Conservation (phyloP, 1,284 basidiomycete genomes). For the Naganishia sp. region DNA sequence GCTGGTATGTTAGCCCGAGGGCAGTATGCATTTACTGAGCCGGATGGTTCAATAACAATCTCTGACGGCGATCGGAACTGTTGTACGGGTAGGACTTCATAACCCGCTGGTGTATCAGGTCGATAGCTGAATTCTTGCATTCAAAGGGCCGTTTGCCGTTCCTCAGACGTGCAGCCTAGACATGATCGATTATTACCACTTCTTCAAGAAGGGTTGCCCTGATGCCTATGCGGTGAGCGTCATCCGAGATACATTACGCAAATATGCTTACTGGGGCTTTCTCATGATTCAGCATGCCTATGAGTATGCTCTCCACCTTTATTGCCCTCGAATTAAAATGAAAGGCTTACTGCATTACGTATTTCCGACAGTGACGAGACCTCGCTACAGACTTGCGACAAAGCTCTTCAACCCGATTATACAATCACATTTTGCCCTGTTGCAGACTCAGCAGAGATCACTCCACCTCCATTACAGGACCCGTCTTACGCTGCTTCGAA, state of each 20-base stretch:
- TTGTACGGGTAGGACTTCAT: constrained; percentile 5
- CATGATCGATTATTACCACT: constrained; percentile 42
- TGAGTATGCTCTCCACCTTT: neutral
- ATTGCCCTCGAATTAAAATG: neutral
- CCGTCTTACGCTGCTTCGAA: neutral
- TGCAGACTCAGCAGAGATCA: neutral
- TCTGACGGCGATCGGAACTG: constrained; percentile 9
- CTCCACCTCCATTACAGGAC: neutral
- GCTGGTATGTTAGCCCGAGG: neutral
- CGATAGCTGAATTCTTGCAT: neutral
- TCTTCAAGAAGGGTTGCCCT: constrained; percentile 43
- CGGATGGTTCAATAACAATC: neutral
- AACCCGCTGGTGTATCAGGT: neutral
- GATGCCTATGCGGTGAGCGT: constrained; percentile 42
- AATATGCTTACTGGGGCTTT: neutral
- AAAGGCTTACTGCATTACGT: constrained; percentile 1
- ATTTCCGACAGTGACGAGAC: constrained; percentile 37
- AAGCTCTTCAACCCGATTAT: constrained; percentile 37
- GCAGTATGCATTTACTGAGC: neutral
- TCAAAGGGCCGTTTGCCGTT: constrained; percentile 38
- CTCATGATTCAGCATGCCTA: constrained; percentile 10
- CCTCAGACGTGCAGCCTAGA: constrained; percentile 37
- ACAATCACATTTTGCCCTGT: constrained; percentile 43
- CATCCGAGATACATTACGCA: neutral
- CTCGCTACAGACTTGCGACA: constrained; percentile 39